Evolutionary conservation across 2,329 filamentous ascomycete genomes (phyloP), one percentile per base, ranked within the genome.

Genomic region (Aspergillus floridensis): DNA sequence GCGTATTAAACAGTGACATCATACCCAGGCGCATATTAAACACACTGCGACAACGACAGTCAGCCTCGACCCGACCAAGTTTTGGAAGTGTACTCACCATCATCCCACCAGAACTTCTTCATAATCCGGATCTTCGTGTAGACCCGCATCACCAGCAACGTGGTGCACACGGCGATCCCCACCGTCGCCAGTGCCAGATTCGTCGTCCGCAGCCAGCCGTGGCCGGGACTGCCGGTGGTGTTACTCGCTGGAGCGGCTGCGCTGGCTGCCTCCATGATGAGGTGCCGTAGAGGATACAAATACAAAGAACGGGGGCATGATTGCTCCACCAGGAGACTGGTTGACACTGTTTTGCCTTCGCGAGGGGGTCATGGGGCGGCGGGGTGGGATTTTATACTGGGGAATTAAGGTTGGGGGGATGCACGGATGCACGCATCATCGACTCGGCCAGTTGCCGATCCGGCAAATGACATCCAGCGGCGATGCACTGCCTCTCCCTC

Each of bases 1-100:
- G 11, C 7, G 7, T 8, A 29, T 3, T 3, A 44, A n/a, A 21
- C 21, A n/a, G 21, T 4, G 19, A 5, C 7, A 21, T n/a, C 49
- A 26, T 59, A 69, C 67, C 66, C 66, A 69, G 3, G 67, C 66
- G 5, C 60, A 32, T 5, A 67, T 62, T 8, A 69, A 65, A 19
- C 55, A 69, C 29, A 63, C 67, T 69, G 49, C 31, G 26, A n/a
- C 46, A n/a, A 1, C 44, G 16, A 41, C 59, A 24, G 3, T n/a
- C 19, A 50, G 2, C 12, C 5, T 4, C 5, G 4, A 8, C 14
- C 7, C 14, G 4, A 2, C n/a, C 6, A 21, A 12, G 12, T 12
- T 16, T n/a, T n/a, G n/a, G 46, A 1, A 35, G 4, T 4, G 12
- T 19, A 19, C 58, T 8, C 55, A 69, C 67, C 49, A 57, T 69